A percentile compares a stretch with the other conserved stretches of the same genome.
phyloP scores from a whole-genome alignment of 2,329 filamentous ascomycete species.

The Pyricularia sp. region DNA sequence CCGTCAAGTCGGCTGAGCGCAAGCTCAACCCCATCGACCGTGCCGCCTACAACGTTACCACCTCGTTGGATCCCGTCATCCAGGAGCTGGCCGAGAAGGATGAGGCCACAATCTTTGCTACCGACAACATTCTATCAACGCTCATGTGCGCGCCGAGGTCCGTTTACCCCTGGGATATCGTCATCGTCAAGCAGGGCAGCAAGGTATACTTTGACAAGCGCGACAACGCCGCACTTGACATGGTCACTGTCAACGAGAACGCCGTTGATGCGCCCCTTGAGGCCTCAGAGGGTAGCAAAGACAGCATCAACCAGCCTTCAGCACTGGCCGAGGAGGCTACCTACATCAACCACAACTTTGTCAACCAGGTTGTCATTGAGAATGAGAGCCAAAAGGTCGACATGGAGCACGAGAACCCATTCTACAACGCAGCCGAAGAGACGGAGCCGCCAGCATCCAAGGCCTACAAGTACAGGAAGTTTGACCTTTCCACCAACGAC shows the following conservation, averaged over 20 bases:
- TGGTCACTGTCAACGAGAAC: conserved; percentile 99
- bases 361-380: conserved; percentile 88
- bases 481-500: conserved; percentile 90
- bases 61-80: conserved; percentile 90
- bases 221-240: conserved; percentile 86
- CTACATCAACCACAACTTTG: conserved; percentile 99
- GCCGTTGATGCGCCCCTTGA: conserved; percentile 91
- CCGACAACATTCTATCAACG: conserved; percentile 96
- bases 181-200: conserved; percentile 85
- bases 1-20: conserved; percentile 80
- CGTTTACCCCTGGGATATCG: conserved; percentile 96
- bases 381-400: conserved; percentile 67
- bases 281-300: conserved; percentile 84
- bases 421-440: conserved; percentile 92
- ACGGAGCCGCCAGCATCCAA: conserved; percentile 91
- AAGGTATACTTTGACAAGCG: conserved; percentile 99
- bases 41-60: conserved; percentile 96
- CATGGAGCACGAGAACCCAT: conserved; percentile 86
- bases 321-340: conserved; percentile 94
- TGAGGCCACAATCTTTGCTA: conserved; percentile 93
- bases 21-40: conserved; percentile 85
- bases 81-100: conserved; percentile 94
- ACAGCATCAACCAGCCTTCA: conserved; percentile 85
- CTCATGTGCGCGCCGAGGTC: conserved; percentile 97
- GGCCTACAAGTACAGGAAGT: conserved; percentile 96